phyloP scores from a whole-genome alignment of 2,329 filamentous ascomycete genomes.

The Dactylellina haptotyla region DNA sequence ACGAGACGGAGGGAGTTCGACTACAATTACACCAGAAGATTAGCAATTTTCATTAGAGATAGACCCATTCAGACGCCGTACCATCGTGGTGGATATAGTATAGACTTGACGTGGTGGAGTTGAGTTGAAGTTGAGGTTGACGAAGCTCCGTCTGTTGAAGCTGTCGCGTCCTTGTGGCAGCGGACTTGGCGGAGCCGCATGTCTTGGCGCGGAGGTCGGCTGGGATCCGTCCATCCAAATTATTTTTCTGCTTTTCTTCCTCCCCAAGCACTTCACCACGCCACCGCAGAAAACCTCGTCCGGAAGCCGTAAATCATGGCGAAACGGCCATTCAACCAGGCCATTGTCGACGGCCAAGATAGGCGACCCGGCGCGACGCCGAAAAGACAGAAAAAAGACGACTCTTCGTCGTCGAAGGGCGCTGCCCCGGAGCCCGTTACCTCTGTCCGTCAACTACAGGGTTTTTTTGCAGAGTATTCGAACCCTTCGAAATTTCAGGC shows the following conservation, averaged over 20 bases:
- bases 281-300: no score
- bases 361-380: slow-evolving; percentile 28
- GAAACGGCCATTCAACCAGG: slow-evolving; percentile 51
- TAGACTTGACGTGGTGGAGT: not conserved
- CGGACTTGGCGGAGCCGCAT: slow-evolving; percentile 43
- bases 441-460: slow-evolving; percentile 40
- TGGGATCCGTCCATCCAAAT: slow-evolving; percentile 13
- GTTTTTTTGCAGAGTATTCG: slow-evolving; percentile 47
- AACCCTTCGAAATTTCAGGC: slow-evolving; percentile 43
- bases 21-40: slow-evolving; percentile 67
- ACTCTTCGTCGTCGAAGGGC: slow-evolving; percentile 25
- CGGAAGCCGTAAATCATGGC: slow-evolving; percentile 34
- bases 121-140: slow-evolving; percentile 15
- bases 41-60: no score
- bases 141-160: slow-evolving; percentile 44
- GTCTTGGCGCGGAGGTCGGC: slow-evolving; percentile 25
- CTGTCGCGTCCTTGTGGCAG: slow-evolving; percentile 46
- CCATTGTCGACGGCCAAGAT: slow-evolving; percentile 47
- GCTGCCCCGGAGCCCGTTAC: slow-evolving; percentile 32
- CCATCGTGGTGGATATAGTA: slow-evolving; percentile 21
- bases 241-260: slow-evolving; percentile 2
- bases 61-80: not conserved
- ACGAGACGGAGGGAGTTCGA: slow-evolving; percentile 80
- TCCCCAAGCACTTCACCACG: not conserved
- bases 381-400: slow-evolving; percentile 49